A percentile compares a stretch with the other conserved stretches of the same genome.
These are phyloP conservation scores for Kwoniella botswanensis DNA, from an alignment of 768 basidiomycete genomes.

Conservation along the genomic window DNA sequence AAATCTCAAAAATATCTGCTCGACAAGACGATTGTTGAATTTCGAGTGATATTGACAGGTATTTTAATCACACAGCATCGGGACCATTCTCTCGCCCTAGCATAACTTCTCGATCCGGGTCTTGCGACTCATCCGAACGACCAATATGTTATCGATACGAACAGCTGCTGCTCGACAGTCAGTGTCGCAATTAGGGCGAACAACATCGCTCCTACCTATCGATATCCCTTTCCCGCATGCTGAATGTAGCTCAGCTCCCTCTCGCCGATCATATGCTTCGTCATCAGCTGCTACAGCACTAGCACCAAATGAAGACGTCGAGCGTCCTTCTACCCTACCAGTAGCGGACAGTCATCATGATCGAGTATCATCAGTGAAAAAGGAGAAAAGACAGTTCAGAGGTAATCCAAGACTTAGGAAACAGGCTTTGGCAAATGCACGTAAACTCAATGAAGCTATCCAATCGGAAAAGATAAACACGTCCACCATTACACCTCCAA, in stretches of 20 bases:
- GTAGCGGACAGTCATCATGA: too few species aligned
- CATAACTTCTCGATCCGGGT: too few species aligned
- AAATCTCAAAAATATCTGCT: not conserved
- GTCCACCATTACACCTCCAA: not conserved
- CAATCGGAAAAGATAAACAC: constrained; percentile 1
- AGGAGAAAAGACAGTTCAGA: not conserved
- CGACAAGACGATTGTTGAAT: not conserved
- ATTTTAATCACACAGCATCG: too few species aligned
- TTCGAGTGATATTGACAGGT: not conserved
- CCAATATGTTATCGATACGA: constrained; percentile 12
- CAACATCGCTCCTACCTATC: not conserved
- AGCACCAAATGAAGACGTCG: not conserved
- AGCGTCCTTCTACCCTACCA: not conserved
- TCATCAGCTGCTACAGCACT: not conserved
- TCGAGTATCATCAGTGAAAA: not conserved
- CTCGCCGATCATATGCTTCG: constrained; percentile 5
- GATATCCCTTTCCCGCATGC: constrained; percentile 18
- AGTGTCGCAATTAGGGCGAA: constrained; percentile 3
- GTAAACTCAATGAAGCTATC: constrained; percentile 16
- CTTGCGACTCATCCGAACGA: too few species aligned
- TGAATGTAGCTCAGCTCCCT: constrained; percentile 28
- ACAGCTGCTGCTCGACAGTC: constrained; percentile 6
- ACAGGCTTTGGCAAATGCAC: constrained; percentile 17
- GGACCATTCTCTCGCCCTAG: too few species aligned
- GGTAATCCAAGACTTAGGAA: constrained; percentile 12